Evolutionary conservation across 176 grass and related monocot genomes (phyloP), one percentile per base, ranked within the genome.

Genomic region (Puccinellia tenuiflora): DNA sequence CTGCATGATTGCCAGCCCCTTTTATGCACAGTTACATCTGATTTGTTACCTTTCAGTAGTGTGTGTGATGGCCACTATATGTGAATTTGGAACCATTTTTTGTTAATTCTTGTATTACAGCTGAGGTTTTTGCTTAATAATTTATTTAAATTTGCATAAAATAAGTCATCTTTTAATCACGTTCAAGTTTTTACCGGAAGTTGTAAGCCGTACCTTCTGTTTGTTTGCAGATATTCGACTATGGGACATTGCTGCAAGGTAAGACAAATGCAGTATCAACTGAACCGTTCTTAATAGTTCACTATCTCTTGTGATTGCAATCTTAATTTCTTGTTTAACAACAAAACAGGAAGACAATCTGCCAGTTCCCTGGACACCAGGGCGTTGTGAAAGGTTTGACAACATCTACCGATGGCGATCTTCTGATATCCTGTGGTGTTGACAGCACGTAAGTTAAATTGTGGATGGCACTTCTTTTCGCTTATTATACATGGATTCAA

Each of bases 171-270:
- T 72, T 61, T 73, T 8, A 11, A 60, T 45, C 75, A 50, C 68
- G 38, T 85, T 73, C 18, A 70, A 66, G 69, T 69, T 79, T 83
- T 34, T 26, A 57, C 51, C 4, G 9, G n/a, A 72, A 79, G 63
- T 73, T 37, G 10, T 77, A 52, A 87, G 79, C 43, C 16, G 21
- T 62, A 25, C 8, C 31, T 54, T 72, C 14, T 91, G 42, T 86
- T 73, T 86, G 68, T 75, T 60, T 22, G 20, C 91, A 98, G 96
- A 98, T 92, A 92, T 98, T 90, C 92, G 89, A 78, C 83, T 95
- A 55, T 95, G 92, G 92, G 96, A 95, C 85, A 90, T 95, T 68
- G 92, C 89, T 85, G 70, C 91, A 55, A 98, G 96, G 96, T 98
- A 92, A 51, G 66, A 40, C 33, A n/a, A 7, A 33, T 46, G 31